Base-by-base conservation (phyloP, 805 yeast species). In the Candida oleophila region DNA sequence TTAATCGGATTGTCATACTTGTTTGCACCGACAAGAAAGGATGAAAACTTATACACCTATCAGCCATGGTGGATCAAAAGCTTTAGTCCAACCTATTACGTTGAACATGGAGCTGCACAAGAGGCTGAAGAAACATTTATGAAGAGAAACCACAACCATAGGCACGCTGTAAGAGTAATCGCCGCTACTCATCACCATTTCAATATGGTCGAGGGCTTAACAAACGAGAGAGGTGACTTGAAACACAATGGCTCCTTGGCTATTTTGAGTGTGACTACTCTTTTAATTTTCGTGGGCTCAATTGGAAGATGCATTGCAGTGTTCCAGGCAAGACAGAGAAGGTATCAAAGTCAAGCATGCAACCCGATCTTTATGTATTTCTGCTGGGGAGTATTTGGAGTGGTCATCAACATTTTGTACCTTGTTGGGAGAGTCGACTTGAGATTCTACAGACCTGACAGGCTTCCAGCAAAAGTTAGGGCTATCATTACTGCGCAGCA, bases 61-160 rank as follows among this genome's bases (percentile, higher is more conserved):
- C 87, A 82, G 61, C 89, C 94, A 35, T 83, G 84, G 77, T 87
- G 94, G 94, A 80, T 87, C 58, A 81, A 82, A 62, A 74, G 80
- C 4, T 84, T 85, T 55, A 58, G 68, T 25, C 74, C 83, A 16
- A 68, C 72, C 43, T 87, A 86, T 62, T 86, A 73, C 65, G 83
- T 82, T 15, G 69, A 74, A 52, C 75, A 73, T 48, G 72, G 73
- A 46, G 81, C 89, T 1, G 69, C 75, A 8, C 66, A 65, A 46
- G 63, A 66, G 41, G 85, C 83, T 12, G 79, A 68, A 52, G 69
- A 63, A 36, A 60, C 77, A 0, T 76, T 76, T 49, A 71, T 71
- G 66, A 65, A 65, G 47, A 62, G 81, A 57, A 79, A 76, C 55
- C 78, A 77, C 45, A 67, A 74, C 49, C 76, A 71, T 51, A 55